A percentile compares a stretch with the other conserved stretches of the same genome.
These are phyloP conservation scores for Aspergillus cejpii DNA, from an alignment of 2,329 filamentous ascomycete genomes.

Conservation along the genomic window DNA sequence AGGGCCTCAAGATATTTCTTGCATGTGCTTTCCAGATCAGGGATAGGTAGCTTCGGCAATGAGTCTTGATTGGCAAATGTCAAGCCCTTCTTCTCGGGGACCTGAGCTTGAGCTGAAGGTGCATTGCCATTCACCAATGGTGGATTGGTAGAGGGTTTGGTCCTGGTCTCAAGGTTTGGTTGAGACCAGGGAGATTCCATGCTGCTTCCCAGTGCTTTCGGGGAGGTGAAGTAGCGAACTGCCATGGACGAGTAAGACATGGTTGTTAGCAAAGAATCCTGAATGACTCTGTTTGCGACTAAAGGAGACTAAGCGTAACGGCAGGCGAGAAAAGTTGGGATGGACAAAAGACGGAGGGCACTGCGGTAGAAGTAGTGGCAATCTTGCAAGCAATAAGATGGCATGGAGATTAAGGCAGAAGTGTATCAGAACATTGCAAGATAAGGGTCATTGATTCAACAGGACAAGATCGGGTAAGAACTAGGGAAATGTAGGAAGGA, in stretches of 20 bases:
- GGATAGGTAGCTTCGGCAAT: constrained; percentile 86
- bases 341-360: constrained; percentile 75
- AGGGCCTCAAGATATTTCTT: constrained; percentile 73
- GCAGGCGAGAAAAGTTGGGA: constrained; percentile 70
- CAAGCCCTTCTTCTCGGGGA: constrained; percentile 59
- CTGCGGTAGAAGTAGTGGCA: constrained; percentile 92
- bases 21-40: constrained; percentile 71
- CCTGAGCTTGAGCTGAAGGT: constrained; percentile 28
- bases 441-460: too few relatives aligned
- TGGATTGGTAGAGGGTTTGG: constrained; percentile 9
- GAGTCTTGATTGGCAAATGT: constrained; percentile 86
- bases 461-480: constrained; percentile 2
- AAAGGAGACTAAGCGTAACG: constrained; percentile 59
- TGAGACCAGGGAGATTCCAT: constrained; percentile 44
- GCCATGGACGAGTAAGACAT: constrained; percentile 56
- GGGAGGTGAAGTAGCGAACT: constrained; percentile 65
- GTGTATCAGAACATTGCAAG: constrained; percentile 11
- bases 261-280: constrained; percentile 42
- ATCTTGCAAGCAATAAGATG: constrained; percentile 73
- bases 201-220: constrained; percentile 66
- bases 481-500: not conserved
- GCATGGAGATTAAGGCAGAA: constrained; percentile 57
- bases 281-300: not conserved
- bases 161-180: constrained; percentile 21
- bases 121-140: constrained; percentile 21